Conservation (phyloP, 768 basidiomycete genomes). For the Lactifluus subvellereus region DNA sequence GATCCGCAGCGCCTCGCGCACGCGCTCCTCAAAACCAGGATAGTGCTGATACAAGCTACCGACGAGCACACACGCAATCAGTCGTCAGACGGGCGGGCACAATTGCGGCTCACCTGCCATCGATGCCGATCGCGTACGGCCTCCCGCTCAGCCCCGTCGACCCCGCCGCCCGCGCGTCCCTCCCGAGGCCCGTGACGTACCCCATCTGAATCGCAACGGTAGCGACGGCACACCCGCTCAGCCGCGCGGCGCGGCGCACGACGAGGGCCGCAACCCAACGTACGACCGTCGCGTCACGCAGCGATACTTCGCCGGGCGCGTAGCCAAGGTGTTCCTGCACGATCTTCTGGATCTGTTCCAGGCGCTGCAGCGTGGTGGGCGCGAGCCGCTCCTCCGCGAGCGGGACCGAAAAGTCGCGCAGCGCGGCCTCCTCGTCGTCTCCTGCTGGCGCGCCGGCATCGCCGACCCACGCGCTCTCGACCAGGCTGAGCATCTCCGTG, state of each 20-base stretch:
- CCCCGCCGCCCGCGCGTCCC: conserved; percentile 27
- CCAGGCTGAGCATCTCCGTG: conserved; percentile 82
- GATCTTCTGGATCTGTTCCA: conserved; percentile 54
- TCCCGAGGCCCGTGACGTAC: conserved; percentile 45
- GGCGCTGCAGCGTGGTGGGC: conserved; percentile 30
- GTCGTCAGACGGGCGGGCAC: not conserved
- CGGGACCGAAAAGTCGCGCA: conserved; percentile 19
- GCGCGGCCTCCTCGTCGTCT: not conserved
- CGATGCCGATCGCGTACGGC: conserved; percentile 78
- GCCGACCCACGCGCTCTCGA: conserved; percentile 72
- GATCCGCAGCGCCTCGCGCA: conserved; percentile 67
- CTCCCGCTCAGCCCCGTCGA: conserved; percentile 34
- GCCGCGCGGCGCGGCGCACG: conserved; percentile 70
- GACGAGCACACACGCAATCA: not conserved
- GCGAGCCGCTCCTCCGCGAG: conserved; percentile 14
- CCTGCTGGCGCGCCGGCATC: conserved; percentile 22
- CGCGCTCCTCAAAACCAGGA: conserved; percentile 71
- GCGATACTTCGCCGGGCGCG: conserved; percentile 43
- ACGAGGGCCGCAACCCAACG: conserved; percentile 76
- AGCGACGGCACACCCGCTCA: conserved; percentile 86
- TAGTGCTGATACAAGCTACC: conserved; percentile 85
- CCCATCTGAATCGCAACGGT: conserved; percentile 81
- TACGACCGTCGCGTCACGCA: conserved; percentile 57
- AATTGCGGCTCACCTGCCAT: conserved; percentile 64
- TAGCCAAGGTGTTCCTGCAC: conserved; percentile 61